Evolutionary conservation across 768 basidiomycete species (phyloP).

Genomic region (Multifurca ochricompacta): DNA sequence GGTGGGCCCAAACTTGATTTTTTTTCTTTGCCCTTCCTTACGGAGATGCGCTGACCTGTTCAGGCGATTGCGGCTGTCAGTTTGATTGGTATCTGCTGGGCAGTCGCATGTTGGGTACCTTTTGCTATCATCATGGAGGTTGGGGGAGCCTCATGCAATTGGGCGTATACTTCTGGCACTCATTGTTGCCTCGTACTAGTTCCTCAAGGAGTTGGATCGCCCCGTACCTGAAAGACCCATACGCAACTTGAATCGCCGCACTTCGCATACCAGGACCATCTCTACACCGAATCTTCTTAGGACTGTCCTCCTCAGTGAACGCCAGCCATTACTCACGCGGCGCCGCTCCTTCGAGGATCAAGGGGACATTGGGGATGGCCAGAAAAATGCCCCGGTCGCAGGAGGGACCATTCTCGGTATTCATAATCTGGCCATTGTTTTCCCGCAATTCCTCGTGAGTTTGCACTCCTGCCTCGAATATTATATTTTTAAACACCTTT

Average conservation of each 20-base stretch:
- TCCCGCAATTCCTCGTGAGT: constrained; percentile 89
- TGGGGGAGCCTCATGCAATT: constrained; percentile 19
- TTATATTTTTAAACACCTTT: constrained; percentile 1
- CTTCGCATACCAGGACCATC: constrained; percentile 45
- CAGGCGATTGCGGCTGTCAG: constrained; percentile 79
- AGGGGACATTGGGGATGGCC: constrained; percentile 27
- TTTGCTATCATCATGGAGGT: constrained; percentile 98
- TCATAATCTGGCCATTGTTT: constrained; percentile 91
- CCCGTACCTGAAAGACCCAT: not conserved
- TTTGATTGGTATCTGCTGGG: constrained; percentile 90
- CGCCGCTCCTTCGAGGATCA: constrained; percentile 50
- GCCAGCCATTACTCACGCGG: constrained; percentile 53
- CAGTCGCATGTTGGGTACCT: constrained; percentile 96
- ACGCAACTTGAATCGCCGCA: constrained; percentile 26
- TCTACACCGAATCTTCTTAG: constrained; percentile 39
- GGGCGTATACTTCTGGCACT: not conserved
- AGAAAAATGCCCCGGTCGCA: constrained; percentile 45
- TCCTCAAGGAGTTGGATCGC: constrained; percentile 18
- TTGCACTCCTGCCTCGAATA: not conserved
- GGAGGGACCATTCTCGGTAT: constrained; percentile 93
- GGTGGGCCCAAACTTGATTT: constrained; percentile 30
- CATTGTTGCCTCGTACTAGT: constrained; percentile 2
- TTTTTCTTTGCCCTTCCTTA: not conserved
- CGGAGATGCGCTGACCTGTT: not conserved
- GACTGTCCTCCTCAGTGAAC: constrained; percentile 35